These are phyloP conservation scores for Leccinum truebloodii DNA, from an alignment of 768 basidiomycete species.

Conservation along the genomic window DNA sequence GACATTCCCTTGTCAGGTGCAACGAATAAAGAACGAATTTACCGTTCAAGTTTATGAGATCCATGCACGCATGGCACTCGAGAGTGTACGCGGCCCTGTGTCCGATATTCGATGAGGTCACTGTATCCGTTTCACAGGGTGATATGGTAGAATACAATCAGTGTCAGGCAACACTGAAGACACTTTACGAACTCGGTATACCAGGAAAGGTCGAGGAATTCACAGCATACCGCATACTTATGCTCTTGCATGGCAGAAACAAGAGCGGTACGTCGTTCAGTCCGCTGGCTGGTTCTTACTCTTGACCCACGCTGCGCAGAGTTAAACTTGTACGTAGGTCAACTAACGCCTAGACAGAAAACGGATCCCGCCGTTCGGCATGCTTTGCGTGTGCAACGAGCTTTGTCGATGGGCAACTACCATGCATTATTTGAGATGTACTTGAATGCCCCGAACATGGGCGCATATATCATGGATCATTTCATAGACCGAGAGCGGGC, in stretches of 20 bases:
- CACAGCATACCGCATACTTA: constrained; percentile 94
- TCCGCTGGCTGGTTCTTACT: neutral
- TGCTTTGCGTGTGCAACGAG: constrained; percentile 86
- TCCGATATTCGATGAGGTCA: constrained; percentile 7
- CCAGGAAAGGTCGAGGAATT: constrained; percentile 95
- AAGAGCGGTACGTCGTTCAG: constrained; percentile 70
- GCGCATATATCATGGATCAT: constrained; percentile 98
- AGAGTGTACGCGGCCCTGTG: constrained; percentile 59
- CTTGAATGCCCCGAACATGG: constrained; percentile 89
- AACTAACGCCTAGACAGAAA: constrained; percentile 94
- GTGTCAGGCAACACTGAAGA: constrained; percentile 88
- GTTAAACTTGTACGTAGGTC: constrained; percentile 95
- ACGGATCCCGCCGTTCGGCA: constrained; percentile 76
- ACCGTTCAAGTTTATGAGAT: constrained; percentile 98
- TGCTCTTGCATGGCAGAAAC: constrained; percentile 92
- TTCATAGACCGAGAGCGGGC: constrained; percentile 92
- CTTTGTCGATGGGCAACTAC: constrained; percentile 92
- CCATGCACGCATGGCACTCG: constrained; percentile 95
- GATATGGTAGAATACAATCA: constrained; percentile 99
- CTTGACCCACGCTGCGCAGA: constrained; percentile 47
- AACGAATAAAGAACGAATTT: constrained; percentile 98
- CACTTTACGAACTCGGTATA: constrained; percentile 91
- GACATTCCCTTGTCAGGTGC: constrained; percentile 60
- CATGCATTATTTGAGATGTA: constrained; percentile 88
- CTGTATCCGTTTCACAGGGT: constrained; percentile 50